A percentile compares a stretch with the other conserved stretches of the same genome.
These are phyloP conservation scores for Truncatella angustata DNA, from an alignment of 2,329 filamentous ascomycete genomes.

Conservation along the genomic window DNA sequence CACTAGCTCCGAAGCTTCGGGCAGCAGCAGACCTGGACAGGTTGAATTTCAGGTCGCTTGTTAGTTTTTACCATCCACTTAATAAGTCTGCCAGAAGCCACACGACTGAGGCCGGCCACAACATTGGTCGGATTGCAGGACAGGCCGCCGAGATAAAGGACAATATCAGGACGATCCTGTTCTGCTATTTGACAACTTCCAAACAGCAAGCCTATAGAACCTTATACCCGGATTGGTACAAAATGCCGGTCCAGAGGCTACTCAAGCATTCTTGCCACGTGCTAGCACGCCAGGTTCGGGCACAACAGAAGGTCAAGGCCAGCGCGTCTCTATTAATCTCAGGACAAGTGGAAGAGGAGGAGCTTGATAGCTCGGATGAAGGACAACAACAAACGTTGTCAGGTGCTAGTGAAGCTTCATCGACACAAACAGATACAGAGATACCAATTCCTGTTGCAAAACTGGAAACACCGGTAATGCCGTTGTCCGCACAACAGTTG, in stretches of 20 bases:
- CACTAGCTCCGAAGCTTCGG: constrained; percentile 16
- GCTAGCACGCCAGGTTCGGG: neutral
- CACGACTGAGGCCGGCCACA: too few relatives aligned
- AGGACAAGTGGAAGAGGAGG: neutral
- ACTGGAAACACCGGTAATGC: neutral
- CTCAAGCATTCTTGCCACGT: neutral
- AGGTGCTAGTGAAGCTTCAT: neutral
- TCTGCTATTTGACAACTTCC: constrained; percentile 14
- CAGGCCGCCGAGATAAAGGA: constrained; percentile 7
- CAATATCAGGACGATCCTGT: constrained; percentile 20
- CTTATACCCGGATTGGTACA: constrained; percentile 5
- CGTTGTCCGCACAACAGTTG: neutral
- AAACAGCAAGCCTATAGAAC: constrained; percentile 15
- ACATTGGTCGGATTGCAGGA: neutral
- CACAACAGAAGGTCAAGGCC: neutral
- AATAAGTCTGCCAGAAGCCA: too few relatives aligned
- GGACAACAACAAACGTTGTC: neutral
- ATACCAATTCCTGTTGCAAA: neutral
- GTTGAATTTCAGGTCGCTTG: constrained; percentile 17
- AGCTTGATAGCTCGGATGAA: neutral
- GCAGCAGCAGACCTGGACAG: constrained; percentile 17
- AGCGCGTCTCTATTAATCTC: neutral
- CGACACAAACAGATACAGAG: neutral
- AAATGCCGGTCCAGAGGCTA: neutral
- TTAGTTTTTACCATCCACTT: constrained; percentile 15